Evolutionary conservation across 805 yeast genomes (phyloP), one percentile per base, ranked within the genome.

Genomic region (Candida taoyuanica): DNA sequence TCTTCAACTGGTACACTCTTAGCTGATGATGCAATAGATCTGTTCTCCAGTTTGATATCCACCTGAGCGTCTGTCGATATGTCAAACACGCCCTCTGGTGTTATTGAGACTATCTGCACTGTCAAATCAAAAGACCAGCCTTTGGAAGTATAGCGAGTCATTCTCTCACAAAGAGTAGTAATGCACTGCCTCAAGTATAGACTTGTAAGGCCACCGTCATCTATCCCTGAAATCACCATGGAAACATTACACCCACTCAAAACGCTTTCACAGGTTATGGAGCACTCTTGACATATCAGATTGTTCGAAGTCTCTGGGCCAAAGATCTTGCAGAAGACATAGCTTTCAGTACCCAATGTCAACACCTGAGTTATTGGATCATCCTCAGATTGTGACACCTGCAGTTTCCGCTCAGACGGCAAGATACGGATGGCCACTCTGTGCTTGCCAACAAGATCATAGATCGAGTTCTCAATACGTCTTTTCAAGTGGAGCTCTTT

Each of bases 401-500:
- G 24, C 9, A 29, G 14, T 5, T 19, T 9, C n/a, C 23, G 13
- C 9, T 17, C 19, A 23, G 39, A 31, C 14, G 32, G 31, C 7
- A 33, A 3, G 15, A 40, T 29, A 18, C 37, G 37, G 3, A 50
- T 25, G 35, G 52, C 52, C 0, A 52, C 56, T 14, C 71, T 51
- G 5, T 64, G 50, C 17, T 51, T 53, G 1, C 67, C 68, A 17
- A 51, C 44, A 18, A 59, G 36, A 37, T 67, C 69, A 36, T 64
- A 65, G 14, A 76, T 75, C 1, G 74, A 63, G 47, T 74, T 73
- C 51, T 76, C 78, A 28, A 76, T 52, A 8, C 64, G 59, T 45
- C 71, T 61, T 40, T 71, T 60, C 21, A 68, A 61, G 5, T 48
- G 50, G 23, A 57, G 59, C 44, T 68, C 71, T 23, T 57, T 59